phyloP scores from a whole-genome alignment of 768 basidiomycete species.

The Plicaturopsis crispa region DNA sequence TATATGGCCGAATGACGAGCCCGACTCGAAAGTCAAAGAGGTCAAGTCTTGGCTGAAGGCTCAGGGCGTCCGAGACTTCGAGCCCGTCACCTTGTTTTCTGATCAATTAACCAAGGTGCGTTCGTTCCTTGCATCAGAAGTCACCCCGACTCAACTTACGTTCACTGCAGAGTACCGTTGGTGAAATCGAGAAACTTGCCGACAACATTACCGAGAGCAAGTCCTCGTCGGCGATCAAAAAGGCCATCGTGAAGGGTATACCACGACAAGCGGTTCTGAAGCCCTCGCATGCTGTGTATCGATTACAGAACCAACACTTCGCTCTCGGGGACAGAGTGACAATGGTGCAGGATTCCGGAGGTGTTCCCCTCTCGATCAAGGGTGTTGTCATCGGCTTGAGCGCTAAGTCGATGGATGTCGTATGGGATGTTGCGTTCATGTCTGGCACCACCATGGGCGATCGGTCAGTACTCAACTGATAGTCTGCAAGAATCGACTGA shows the following conservation, averaged over 20 bases:
- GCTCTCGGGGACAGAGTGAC: constrained; percentile 87
- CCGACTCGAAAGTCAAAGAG: constrained; percentile 45
- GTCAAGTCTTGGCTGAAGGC: constrained; percentile 80
- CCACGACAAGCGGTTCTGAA: constrained; percentile 92
- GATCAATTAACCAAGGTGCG: constrained; percentile 85
- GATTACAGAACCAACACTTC: constrained; percentile 85
- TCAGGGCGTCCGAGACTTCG: constrained; percentile 84
- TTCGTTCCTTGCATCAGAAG: constrained; percentile 1
- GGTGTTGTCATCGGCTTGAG: constrained; percentile 92
- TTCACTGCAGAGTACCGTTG: constrained; percentile 57
- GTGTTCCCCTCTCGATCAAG: constrained; percentile 84
- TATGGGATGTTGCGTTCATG: constrained; percentile 97
- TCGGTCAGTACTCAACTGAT: constrained; percentile 38
- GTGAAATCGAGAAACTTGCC: constrained; percentile 70
- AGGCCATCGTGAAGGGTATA: constrained; percentile 88
- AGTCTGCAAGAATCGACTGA: constrained; percentile 3
- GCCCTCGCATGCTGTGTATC: constrained; percentile 82
- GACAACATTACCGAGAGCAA: constrained; percentile 59
- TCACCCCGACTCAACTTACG: constrained; percentile 1
- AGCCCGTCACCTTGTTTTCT: constrained; percentile 86
- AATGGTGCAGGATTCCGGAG: constrained; percentile 93
- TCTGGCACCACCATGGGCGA: constrained; percentile 82
- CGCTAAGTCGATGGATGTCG: constrained; percentile 83
- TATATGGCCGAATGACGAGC: constrained; percentile 19
- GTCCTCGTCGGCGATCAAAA: constrained; percentile 64